These are phyloP conservation scores for Trametes sanguinea DNA, from an alignment of 768 basidiomycete genomes.

Conservation along the genomic window DNA sequence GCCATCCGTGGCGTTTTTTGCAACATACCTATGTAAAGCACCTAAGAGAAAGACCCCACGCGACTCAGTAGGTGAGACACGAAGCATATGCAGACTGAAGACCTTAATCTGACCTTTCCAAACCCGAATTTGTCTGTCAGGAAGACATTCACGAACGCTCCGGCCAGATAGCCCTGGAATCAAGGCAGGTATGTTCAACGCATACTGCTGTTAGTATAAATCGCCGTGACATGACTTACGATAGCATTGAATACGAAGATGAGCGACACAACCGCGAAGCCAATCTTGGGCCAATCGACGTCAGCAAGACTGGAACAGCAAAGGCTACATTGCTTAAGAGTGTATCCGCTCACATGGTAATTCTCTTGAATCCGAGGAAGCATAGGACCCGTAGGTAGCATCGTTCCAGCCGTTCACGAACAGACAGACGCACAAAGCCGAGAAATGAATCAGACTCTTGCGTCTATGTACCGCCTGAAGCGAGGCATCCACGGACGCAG, in stretches of 20 bases:
- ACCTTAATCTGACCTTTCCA: constrained; percentile 41
- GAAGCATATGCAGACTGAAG: no score
- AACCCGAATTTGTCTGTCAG: constrained; percentile 48
- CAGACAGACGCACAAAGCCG: constrained; percentile 53
- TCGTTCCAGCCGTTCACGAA: constrained; percentile 80
- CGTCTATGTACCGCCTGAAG: constrained; percentile 5
- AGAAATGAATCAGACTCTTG: constrained; percentile 46
- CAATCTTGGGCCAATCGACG: constrained; percentile 34
- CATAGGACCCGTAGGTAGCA: constrained; percentile 70
- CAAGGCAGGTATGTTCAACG: neutral
- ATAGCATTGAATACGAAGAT: constrained; percentile 55
- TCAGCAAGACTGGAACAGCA: neutral
- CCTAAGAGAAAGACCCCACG: neutral
- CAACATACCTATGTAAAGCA: neutral
- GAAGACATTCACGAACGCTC: constrained; percentile 50
- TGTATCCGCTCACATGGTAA: constrained; percentile 40
- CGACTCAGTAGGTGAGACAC: no score
- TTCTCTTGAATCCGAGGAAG: constrained; percentile 67
- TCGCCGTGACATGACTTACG: constrained; percentile 33
- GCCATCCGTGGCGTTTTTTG: neutral
- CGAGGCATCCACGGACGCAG: no score
- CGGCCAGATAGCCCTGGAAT: constrained; percentile 47
- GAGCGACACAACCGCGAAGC: constrained; percentile 57
- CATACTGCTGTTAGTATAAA: neutral
- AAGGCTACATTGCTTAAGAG: no score